Evolutionary conservation across 176 grass and related monocot species (phyloP).

Genomic region (Phoenix roebelenii): DNA sequence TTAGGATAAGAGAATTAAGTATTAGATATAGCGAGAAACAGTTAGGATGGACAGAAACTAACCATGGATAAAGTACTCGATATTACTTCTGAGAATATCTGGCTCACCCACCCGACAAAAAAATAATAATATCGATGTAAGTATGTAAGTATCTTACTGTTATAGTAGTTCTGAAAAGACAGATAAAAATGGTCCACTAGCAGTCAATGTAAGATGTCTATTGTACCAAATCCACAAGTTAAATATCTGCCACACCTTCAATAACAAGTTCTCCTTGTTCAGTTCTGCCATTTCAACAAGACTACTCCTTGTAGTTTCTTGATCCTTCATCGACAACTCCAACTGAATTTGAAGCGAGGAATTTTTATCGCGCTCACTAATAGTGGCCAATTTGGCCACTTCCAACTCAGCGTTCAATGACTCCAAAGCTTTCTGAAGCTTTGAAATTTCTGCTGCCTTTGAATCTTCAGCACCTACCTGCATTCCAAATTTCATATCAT

Average conservation of each 20-base stretch:
- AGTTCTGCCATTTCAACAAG: slow-evolving; percentile 45
- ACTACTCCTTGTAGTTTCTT: slow-evolving; percentile 40
- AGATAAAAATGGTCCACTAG: no score
- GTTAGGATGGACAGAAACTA: no score
- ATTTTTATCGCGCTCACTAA: slow-evolving; percentile 55
- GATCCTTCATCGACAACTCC: slow-evolving; percentile 47
- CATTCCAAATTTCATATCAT: slow-evolving; percentile 5
- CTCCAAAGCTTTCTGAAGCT: slow-evolving; percentile 68
- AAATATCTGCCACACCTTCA: slow-evolving; percentile 45
- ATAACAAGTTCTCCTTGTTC: slow-evolving; percentile 56
- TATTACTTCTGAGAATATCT: no score
- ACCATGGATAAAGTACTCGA: no score
- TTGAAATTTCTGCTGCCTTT: slow-evolving; percentile 59
- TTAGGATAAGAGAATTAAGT: no score
- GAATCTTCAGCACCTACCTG: slow-evolving; percentile 71
- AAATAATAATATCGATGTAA: no score
- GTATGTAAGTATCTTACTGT: no score
- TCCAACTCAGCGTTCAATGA: slow-evolving; percentile 40
- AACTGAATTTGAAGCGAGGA: slow-evolving; percentile 47
- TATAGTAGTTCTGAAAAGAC: no score
- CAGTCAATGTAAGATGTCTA: no score
- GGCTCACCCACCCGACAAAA: no score
- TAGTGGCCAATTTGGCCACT: slow-evolving; percentile 39
- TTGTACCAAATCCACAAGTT: no score
- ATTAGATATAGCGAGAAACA: no score